These are phyloP conservation scores for Ogataea paradorogensis DNA, from an alignment of 805 yeast genomes.

Conservation along the genomic window DNA sequence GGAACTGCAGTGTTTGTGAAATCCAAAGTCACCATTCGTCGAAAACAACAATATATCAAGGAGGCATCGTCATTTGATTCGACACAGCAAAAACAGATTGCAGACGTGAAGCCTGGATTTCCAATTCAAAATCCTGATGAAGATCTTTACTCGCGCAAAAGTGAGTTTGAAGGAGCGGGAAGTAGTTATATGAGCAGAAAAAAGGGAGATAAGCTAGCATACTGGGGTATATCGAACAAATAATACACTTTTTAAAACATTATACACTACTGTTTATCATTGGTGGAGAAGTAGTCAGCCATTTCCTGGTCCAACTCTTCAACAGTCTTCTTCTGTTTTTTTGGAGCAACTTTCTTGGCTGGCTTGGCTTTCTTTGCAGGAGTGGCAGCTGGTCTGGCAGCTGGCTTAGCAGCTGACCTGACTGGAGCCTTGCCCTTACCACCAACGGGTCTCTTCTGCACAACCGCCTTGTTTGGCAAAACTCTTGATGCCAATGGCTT, in stretches of 20 bases:
- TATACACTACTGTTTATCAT: constrained; percentile 25
- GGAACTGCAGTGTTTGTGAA: constrained; percentile 35
- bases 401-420: constrained; percentile 22
- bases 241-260: constrained; percentile 3
- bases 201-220: constrained; percentile 35
- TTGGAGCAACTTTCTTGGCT: constrained; percentile 22
- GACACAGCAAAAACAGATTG: constrained; percentile 23
- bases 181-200: constrained; percentile 49
- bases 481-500: constrained; percentile 76
- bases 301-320: constrained; percentile 97
- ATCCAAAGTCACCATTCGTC: constrained; percentile 34
- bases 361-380: constrained; percentile 43
- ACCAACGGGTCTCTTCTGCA: constrained; percentile 5
- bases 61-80: constrained; percentile 35
- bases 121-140: constrained; percentile 31
- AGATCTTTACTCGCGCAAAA: constrained; percentile 46
- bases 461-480: constrained; percentile 39
- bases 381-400: constrained; percentile 21
- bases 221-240: constrained; percentile 15
- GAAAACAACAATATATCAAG: constrained; percentile 33
- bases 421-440: constrained; percentile 13
- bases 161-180: constrained; percentile 69
- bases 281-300: constrained; percentile 86
- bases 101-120: constrained; percentile 34
- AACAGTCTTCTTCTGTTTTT: constrained; percentile 62